These are phyloP conservation scores for Ocimum tenuiflorum DNA, from an alignment of 257 asterid species.

Conservation along the genomic window DNA sequence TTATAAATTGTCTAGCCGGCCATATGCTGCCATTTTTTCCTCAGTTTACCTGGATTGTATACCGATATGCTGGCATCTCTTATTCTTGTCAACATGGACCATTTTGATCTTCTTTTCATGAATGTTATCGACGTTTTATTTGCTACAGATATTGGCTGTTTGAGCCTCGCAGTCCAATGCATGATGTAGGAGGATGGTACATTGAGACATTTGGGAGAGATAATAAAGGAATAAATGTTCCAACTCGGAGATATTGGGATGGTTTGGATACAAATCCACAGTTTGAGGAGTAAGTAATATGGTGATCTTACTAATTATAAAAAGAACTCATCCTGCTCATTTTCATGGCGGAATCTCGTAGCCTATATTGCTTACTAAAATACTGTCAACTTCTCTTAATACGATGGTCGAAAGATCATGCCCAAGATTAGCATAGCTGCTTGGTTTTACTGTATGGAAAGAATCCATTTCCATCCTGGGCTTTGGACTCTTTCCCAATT, in stretches of 20 bases:
- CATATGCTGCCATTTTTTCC: neutral
- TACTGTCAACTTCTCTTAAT: neutral
- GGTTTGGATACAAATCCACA: slow-evolving; percentile 39
- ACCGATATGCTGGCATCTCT: neutral
- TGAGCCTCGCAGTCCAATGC: slow-evolving; percentile 94
- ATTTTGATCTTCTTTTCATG: slow-evolving; percentile 13
- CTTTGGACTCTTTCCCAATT: too few relatives aligned
- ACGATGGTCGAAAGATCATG: neutral
- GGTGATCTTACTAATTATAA: slow-evolving; percentile 8
- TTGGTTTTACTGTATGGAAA: neutral
- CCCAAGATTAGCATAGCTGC: neutral
- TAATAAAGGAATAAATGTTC: slow-evolving; percentile 58
- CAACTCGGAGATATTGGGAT: slow-evolving; percentile 67
- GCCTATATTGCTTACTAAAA: slow-evolving; percentile 5
- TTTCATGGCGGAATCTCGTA: neutral
- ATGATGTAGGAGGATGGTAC: slow-evolving; percentile 95
- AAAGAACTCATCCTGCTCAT: slow-evolving; percentile 10
- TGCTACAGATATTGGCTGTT: slow-evolving; percentile 81
- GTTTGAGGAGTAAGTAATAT: slow-evolving; percentile 57
- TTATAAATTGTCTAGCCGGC: neutral
- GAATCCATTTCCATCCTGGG: too few relatives aligned
- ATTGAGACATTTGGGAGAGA: slow-evolving; percentile 86
- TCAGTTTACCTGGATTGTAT: slow-evolving; percentile 5
- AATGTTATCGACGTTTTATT: slow-evolving; percentile 18
- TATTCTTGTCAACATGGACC: slow-evolving; percentile 9